Base-by-base conservation (phyloP, 139 green algal genomes). In the Tetradesmus lagerheimii region DNA sequence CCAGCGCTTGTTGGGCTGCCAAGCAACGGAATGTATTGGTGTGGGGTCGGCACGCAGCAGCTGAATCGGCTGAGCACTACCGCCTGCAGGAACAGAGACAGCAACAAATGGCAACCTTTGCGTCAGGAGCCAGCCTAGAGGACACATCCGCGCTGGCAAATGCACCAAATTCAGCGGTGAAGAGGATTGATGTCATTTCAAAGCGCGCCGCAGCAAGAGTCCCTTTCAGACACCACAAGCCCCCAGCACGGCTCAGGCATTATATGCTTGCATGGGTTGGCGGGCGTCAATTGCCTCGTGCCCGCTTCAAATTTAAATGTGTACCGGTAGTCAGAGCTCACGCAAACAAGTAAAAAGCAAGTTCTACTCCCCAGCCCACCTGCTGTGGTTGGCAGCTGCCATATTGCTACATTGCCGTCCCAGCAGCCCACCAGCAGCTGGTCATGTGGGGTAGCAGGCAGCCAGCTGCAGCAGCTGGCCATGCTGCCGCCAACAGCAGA, bases 371-470 rank as follows among this genome's bases (percentile, higher is more conserved):
- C 78, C 4, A 27, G 3, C 20, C 66, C 64, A 64, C 83, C 83
- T 43, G 62, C 27, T 31, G 83, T 37, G 37, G 39, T 35, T 25
- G 90, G 89, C 64, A 95, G 67, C 85, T 84, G 45, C 92, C 91
- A 94, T 0, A 96, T 74, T 12, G 89, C 87, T 23, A 95, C 92
- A 29, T 76, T 92, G 45, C 95, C 95, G 62, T 97, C 94, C 94
- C 91, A 95, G 87, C 92, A 93, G 2, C 95, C 95, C 34, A 97
- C 85, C 12, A 95, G 74, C 79, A 97, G 83, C 43, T 93, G 45
- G 80, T 95, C 93, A 64, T 94, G 83, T 2, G 94, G 95, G 20
- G 62, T 37, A 1, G 87, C 77, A 4, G 94, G 92, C 82, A 94
- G 81, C 95, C 95, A 97, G 57, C 94, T 94, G 47, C 94, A 75